These are phyloP conservation scores for Sporisorium iseilematis-ciliati DNA, from an alignment of 1,284 basidiomycete species.

Conservation along the genomic window DNA sequence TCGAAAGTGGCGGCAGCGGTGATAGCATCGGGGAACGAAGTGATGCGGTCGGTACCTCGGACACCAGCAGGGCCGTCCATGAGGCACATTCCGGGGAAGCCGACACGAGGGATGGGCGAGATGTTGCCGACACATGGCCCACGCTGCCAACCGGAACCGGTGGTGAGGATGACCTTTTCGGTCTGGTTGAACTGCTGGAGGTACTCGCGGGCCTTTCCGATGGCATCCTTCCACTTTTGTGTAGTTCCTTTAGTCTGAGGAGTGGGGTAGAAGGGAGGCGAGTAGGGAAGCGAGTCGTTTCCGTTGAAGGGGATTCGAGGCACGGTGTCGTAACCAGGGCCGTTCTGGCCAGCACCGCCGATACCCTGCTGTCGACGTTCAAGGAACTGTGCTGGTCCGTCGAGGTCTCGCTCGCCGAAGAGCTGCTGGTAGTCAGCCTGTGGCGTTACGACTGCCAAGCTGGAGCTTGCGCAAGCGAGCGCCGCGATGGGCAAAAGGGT, in stretches of 20 bases:
- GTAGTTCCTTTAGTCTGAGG: slow-evolving; percentile 48
- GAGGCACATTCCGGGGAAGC: slow-evolving; percentile 79
- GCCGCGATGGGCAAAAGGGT: slow-evolving; percentile 27
- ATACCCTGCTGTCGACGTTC: slow-evolving; percentile 44
- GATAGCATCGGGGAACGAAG: slow-evolving; percentile 78
- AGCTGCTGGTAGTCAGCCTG: slow-evolving; percentile 38
- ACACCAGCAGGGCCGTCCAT: slow-evolving; percentile 75
- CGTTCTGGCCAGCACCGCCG: slow-evolving; percentile 39
- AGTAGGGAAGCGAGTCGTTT: slow-evolving; percentile 55
- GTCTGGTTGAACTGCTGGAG: slow-evolving; percentile 71
- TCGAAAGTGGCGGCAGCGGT: slow-evolving; percentile 80
- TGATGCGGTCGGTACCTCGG: slow-evolving; percentile 71
- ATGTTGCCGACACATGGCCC: slow-evolving; percentile 65
- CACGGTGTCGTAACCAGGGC: slow-evolving; percentile 50
- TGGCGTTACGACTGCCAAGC: slow-evolving; percentile 26
- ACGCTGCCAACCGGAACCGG: slow-evolving; percentile 63
- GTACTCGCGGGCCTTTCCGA: slow-evolving; percentile 71
- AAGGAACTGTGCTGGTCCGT: slow-evolving; percentile 21
- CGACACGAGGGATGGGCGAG: slow-evolving; percentile 73
- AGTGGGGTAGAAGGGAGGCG: slow-evolving; percentile 56
- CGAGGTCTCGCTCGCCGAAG: slow-evolving; percentile 24
- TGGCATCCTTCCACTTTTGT: slow-evolving; percentile 76
- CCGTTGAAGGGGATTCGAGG: slow-evolving; percentile 39
- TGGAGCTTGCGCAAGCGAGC: slow-evolving; percentile 32
- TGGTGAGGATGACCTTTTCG: slow-evolving; percentile 72